phyloP scores from a whole-genome alignment of 2,329 filamentous ascomycete species.

The Hymenoscyphus albidus region DNA sequence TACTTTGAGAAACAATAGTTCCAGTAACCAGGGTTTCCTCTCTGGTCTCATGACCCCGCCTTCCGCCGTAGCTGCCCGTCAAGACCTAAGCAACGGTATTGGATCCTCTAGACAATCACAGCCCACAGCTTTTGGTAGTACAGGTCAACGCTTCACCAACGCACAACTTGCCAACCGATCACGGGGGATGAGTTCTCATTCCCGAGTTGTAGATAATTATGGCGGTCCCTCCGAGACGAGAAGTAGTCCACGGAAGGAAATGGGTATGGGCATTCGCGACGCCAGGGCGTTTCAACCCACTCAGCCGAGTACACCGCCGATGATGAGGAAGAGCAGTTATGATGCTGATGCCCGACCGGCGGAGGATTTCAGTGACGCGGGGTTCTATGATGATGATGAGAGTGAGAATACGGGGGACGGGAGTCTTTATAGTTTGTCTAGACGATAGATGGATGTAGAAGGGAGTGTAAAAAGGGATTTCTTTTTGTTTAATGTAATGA shows the following conservation, averaged over 20 bases:
- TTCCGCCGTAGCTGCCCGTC: conserved; percentile 46
- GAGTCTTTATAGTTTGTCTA: neutral
- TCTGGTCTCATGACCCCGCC: conserved; percentile 89
- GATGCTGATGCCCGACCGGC: conserved; percentile 57
- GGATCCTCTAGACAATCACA: conserved; percentile 35
- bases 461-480: too few species aligned
- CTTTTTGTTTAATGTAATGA: too few species aligned
- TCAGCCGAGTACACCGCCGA: conserved; percentile 51
- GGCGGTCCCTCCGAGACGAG: conserved; percentile 30
- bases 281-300: too few species aligned
- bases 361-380: conserved; percentile 43
- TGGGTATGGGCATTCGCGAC: neutral
- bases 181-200: conserved; percentile 33
- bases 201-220: conserved; percentile 39
- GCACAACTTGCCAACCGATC: conserved; percentile 43
- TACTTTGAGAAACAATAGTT: conserved; percentile 29
- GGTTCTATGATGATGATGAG: conserved; percentile 37
- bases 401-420: conserved; percentile 22
- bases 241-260: conserved; percentile 42
- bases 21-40: conserved; percentile 57
- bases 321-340: conserved; percentile 56
- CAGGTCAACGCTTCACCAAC: conserved; percentile 54
- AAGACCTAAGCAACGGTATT: neutral
- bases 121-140: conserved; percentile 58
- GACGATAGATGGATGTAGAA: neutral